phyloP scores from a whole-genome alignment of 352 stramenopile genomes.

The Globisporangium sylvaticum region DNA sequence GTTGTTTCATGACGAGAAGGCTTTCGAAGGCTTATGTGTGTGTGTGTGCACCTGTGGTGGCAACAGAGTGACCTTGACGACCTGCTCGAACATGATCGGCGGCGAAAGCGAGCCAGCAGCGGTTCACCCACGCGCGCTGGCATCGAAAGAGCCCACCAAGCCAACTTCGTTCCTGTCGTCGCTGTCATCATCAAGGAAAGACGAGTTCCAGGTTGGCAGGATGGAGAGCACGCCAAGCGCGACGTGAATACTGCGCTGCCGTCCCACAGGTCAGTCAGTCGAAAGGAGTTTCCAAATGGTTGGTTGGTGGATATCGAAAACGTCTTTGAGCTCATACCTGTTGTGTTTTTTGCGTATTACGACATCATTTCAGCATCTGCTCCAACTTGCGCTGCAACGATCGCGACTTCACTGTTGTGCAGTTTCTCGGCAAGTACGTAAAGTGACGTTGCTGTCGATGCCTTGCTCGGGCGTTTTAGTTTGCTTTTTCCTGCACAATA shows the following conservation, averaged over 20 bases:
- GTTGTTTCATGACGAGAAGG: background rate
- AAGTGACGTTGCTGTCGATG: no score
- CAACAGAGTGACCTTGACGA: conserved; percentile 70
- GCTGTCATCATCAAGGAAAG: conserved; percentile 19
- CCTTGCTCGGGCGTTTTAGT: no score
- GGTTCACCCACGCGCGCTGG: conserved; percentile 28
- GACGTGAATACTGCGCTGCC: conserved; percentile 55
- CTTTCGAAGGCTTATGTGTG: no score
- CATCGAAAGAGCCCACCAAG: background rate
- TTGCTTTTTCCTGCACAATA: no score
- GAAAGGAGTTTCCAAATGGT: background rate
- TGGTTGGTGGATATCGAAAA: background rate
- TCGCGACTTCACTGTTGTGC: conserved; percentile 77
- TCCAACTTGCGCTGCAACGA: conserved; percentile 79
- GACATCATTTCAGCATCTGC: conserved; percentile 61
- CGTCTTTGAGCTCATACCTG: no score
- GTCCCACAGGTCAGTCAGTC: conserved; percentile 33
- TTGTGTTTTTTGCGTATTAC: no score
- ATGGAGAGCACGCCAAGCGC: conserved; percentile 50
- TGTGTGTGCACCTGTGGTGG: conserved; percentile 1
- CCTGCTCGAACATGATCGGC: conserved; percentile 62
- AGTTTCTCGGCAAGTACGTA: conserved; percentile 70
- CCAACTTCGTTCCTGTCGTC: background rate
- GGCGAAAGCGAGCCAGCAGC: conserved; percentile 31
- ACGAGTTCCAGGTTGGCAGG: conserved; percentile 36